These are phyloP conservation scores for Polygonum aviculare DNA, from an alignment of 148 eudicot genomes.

Conservation along the genomic window DNA sequence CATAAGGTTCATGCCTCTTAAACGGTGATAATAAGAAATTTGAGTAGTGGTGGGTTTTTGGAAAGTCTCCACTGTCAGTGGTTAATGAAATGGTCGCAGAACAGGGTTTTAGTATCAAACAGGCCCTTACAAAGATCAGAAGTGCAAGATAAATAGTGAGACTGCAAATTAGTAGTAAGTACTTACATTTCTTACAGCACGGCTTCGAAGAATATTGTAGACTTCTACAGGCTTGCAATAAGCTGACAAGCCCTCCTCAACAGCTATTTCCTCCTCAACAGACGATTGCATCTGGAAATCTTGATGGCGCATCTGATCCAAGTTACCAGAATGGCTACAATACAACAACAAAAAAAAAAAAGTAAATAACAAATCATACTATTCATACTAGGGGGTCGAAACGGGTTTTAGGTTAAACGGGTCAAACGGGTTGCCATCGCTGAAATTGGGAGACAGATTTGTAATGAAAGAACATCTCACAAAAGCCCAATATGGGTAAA, in stretches of 20 bases:
- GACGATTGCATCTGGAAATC: constrained; percentile 65
- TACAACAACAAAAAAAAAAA: not conserved
- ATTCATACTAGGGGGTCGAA: too few relatives aligned
- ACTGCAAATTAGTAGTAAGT: not conserved
- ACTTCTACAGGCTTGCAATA: constrained; percentile 98
- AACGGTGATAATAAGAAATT: not conserved
- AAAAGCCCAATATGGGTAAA: too few relatives aligned
- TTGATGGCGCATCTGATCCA: constrained; percentile 74
- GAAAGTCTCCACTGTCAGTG: not conserved
- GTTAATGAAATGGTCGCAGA: not conserved
- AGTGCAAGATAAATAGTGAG: not conserved
- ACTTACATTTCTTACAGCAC: constrained; percentile 61
- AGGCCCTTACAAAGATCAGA: not conserved
- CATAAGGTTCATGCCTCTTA: not conserved
- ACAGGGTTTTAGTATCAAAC: not conserved
- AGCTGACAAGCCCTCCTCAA: constrained; percentile 68
- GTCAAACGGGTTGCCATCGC: too few relatives aligned
- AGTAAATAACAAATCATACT: too few relatives aligned
- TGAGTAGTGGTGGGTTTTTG: not conserved
- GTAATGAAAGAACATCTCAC: too few relatives aligned
- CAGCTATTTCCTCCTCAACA: constrained; percentile 68
- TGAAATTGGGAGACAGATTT: too few relatives aligned
- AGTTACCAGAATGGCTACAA: constrained; percentile 61
- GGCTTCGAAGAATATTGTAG: constrained; percentile 89
- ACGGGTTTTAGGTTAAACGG: too few relatives aligned